Evolutionary conservation across 164 flowering plant genomes (phyloP).

Genomic region (Brasenia schreberi): DNA sequence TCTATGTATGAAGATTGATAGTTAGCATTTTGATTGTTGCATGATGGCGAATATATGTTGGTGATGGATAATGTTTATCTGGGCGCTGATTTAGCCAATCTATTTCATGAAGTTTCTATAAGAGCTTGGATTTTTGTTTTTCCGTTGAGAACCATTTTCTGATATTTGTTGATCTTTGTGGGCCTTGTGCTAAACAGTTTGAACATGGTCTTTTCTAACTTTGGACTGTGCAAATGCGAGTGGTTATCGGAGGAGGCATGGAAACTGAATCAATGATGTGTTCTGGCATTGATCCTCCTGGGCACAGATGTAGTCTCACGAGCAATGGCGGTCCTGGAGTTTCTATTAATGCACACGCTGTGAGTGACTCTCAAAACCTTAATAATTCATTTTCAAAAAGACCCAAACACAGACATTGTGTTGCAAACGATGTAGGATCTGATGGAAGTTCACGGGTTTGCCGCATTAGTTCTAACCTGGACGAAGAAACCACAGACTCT

Average conservation of each 20-base stretch:
- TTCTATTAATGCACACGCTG: not conserved
- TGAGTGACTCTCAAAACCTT: not conserved
- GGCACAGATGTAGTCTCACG: not conserved
- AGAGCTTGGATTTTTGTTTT: not conserved
- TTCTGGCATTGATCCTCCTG: not conserved
- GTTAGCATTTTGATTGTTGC: no score
- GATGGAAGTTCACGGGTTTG: not conserved
- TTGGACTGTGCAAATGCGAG: not conserved
- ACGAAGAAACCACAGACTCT: slow-evolving; percentile 1
- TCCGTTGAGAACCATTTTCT: not conserved
- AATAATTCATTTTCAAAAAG: not conserved
- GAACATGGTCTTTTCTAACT: not conserved
- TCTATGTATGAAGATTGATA: no score
- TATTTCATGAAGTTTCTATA: not conserved
- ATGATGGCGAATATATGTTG: no score
- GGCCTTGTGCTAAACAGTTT: not conserved
- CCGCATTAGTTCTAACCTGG: not conserved
- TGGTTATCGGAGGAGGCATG: not conserved
- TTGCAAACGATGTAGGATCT: not conserved
- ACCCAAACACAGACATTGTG: not conserved
- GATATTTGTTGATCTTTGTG: not conserved
- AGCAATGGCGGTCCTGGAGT: not conserved
- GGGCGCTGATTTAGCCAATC: not conserved
- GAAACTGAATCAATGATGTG: not conserved
- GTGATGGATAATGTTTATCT: no score